phyloP scores from a whole-genome alignment of 805 yeast genomes.

The Barnettozyma siamensis region DNA sequence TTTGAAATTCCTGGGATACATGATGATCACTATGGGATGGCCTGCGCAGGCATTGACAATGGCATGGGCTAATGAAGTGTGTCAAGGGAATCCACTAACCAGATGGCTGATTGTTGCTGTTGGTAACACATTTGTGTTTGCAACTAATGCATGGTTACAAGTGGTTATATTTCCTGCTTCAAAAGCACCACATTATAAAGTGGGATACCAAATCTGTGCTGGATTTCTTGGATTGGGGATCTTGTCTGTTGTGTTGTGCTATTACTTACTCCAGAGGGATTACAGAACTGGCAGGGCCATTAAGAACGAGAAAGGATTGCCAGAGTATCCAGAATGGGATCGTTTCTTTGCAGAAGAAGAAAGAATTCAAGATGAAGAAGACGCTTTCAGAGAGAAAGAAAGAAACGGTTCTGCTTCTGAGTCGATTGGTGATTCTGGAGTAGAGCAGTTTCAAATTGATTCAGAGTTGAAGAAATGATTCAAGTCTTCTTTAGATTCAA shows the following conservation, averaged over 20 bases:
- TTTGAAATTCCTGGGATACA: slow-evolving; percentile 12
- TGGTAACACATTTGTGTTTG: slow-evolving; percentile 28
- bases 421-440: neutral
- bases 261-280: slow-evolving; percentile 33
- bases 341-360: slow-evolving; percentile 8
- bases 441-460: neutral
- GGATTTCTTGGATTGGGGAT: slow-evolving; percentile 16
- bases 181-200: slow-evolving; percentile 29
- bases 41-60: slow-evolving; percentile 22
- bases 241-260: slow-evolving; percentile 7
- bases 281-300: slow-evolving; percentile 25
- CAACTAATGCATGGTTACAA: slow-evolving; percentile 32
- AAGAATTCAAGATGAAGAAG: slow-evolving; percentile 3
- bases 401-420: neutral
- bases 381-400: neutral
- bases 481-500: too few relatives aligned
- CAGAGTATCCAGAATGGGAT: slow-evolving; percentile 15
- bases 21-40: slow-evolving; percentile 22
- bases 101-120: slow-evolving; percentile 26
- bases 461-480: neutral
- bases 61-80: slow-evolving; percentile 27
- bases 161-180: slow-evolving; percentile 28
- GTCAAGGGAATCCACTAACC: slow-evolving; percentile 24
- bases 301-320: slow-evolving; percentile 11
- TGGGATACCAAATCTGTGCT: slow-evolving; percentile 28